A percentile compares a stretch with the other conserved stretches of the same genome.
Conservation (phyloP, 495 filamentous ascomycete species). For the Glonium stellatum region DNA sequence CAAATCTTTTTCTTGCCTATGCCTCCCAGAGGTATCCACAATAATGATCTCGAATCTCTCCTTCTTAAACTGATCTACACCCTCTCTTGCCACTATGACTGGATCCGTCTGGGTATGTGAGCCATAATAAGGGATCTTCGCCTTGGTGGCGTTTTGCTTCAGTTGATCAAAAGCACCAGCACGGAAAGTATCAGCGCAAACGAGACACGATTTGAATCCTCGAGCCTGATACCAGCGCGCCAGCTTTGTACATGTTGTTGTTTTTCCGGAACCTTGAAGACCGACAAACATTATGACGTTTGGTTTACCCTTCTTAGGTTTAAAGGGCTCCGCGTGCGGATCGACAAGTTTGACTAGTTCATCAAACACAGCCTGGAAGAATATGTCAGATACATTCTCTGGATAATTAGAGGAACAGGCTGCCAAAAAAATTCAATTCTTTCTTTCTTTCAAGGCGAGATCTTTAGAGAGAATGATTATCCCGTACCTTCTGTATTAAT, state of each 20-base stretch:
- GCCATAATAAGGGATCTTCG: conserved; percentile 98
- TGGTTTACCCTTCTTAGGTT: conserved; percentile 89
- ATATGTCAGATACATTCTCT: neutral
- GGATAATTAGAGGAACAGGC: too few relatives aligned
- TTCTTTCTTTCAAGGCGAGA: neutral
- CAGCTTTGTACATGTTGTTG: conserved; percentile 95
- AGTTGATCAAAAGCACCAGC: conserved; percentile 97
- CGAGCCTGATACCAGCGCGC: conserved; percentile 90
- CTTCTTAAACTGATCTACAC: conserved; percentile 98
- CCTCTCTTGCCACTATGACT: conserved; percentile 82
- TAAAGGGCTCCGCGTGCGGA: conserved; percentile 91
- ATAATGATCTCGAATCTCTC: conserved; percentile 98
- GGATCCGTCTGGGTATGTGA: conserved; percentile 94
- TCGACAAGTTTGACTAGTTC: conserved; percentile 93
- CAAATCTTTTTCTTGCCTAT: conserved; percentile 87
- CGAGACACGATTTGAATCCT: conserved; percentile 88
- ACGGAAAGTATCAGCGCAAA: conserved; percentile 97
- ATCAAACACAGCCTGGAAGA: conserved; percentile 70
- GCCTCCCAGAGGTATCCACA: conserved; percentile 90
- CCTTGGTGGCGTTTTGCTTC: conserved; percentile 97
- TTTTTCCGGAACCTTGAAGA: conserved; percentile 94
- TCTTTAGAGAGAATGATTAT: neutral
- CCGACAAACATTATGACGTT: conserved; percentile 99
- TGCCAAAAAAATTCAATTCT: too few relatives aligned
- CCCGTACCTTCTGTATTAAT: conserved; percentile 71